Conservation (phyloP, 2,329 filamentous ascomycete species). For the Aureobasidium leucospermi region DNA sequence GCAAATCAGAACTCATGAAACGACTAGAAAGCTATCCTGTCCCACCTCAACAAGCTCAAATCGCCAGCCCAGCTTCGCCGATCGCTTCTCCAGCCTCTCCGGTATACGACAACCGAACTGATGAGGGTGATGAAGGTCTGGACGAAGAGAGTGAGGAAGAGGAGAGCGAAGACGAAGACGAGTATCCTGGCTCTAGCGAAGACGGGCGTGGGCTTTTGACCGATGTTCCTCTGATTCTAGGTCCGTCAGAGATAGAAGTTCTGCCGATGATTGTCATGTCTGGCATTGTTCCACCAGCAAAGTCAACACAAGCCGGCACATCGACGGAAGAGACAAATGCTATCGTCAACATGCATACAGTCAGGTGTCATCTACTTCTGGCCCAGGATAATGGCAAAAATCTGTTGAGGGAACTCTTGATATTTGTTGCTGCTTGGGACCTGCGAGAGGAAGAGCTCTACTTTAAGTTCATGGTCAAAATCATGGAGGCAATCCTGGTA, state of each 20-base stretch:
- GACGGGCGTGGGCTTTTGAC: slow-evolving; percentile 78
- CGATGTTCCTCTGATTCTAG: slow-evolving; percentile 88
- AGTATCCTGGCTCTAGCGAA: slow-evolving; percentile 53
- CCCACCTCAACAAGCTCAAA: slow-evolving; percentile 17
- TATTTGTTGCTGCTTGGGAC: slow-evolving; percentile 97
- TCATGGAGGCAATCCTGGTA: slow-evolving; percentile 85
- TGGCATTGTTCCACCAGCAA: slow-evolving; percentile 74
- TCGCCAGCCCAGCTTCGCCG: slow-evolving; percentile 26
- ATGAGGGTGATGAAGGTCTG: slow-evolving; percentile 12
- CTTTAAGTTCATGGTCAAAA: slow-evolving; percentile 93
- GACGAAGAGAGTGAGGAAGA: slow-evolving; percentile 48
- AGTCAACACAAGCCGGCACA: slow-evolving; percentile 46
- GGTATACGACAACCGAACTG: slow-evolving; percentile 13
- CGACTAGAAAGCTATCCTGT: slow-evolving; percentile 37
- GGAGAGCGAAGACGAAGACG: slow-evolving; percentile 62
- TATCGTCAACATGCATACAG: slow-evolving; percentile 74
- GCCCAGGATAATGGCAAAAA: slow-evolving; percentile 88
- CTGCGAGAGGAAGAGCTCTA: slow-evolving; percentile 88
- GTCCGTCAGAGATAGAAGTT: slow-evolving; percentile 91
- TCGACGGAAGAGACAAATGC: slow-evolving; percentile 47
- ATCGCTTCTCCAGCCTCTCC: slow-evolving; percentile 16
- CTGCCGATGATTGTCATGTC: slow-evolving; percentile 96
- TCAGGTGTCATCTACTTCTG: slow-evolving; percentile 80
- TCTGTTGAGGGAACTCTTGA: slow-evolving; percentile 78
- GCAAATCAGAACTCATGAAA: slow-evolving; percentile 46